Evolutionary conservation across 176 grass and related monocot genomes (phyloP).

Genomic region (Tuctoria greenei): DNA sequence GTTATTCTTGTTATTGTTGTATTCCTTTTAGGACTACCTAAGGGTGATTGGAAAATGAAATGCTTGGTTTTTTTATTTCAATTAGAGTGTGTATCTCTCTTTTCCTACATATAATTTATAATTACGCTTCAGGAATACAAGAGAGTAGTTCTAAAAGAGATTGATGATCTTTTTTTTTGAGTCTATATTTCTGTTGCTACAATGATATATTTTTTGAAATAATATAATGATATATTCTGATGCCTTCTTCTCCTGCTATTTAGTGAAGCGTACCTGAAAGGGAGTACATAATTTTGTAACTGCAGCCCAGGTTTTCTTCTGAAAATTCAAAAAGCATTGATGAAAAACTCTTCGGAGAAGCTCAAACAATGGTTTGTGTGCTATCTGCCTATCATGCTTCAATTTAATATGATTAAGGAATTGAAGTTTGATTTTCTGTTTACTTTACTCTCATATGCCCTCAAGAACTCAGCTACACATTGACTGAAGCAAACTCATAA

Average conservation of each 20-base stretch:
- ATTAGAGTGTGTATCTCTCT: not conserved
- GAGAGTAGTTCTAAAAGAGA: not conserved
- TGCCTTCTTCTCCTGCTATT: conserved; percentile 24
- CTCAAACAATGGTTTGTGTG: conserved; percentile 38
- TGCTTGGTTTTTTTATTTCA: not conserved
- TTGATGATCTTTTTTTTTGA: not conserved
- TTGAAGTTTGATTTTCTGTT: not conserved
- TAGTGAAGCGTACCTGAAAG: conserved; percentile 43
- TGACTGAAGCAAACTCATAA: not conserved
- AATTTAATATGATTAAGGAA: not conserved
- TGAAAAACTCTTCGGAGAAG: conserved; percentile 18
- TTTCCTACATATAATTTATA: not conserved
- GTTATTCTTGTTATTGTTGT: no score
- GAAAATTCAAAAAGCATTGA: conserved; percentile 32
- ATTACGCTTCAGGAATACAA: conserved; percentile 6
- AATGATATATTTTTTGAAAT: no score
- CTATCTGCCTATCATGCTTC: conserved; percentile 27
- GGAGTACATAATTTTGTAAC: conserved; percentile 6
- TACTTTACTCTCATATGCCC: not conserved
- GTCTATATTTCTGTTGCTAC: not conserved
- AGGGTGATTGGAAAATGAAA: not conserved
- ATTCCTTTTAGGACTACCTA: not conserved
- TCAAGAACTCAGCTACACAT: not conserved
- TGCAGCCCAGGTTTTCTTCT: not conserved
- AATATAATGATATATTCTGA: conserved; percentile 14